Evolutionary conservation across 495 filamentous ascomycete genomes (phyloP).

Genomic region (Copromyces sp.): DNA sequence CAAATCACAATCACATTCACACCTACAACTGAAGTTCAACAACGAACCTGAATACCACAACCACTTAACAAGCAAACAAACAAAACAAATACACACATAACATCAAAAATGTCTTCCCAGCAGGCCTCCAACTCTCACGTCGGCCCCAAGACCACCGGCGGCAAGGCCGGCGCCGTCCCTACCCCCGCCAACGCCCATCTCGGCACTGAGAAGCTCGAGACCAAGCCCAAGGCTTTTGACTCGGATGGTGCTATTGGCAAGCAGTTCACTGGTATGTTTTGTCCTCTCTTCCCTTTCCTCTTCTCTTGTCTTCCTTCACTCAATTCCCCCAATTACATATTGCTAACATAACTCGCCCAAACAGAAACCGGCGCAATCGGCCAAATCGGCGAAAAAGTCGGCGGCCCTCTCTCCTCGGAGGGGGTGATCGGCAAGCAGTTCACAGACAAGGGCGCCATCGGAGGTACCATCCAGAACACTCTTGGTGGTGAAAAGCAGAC

Average conservation of each 20-base stretch:
- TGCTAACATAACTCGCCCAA: not conserved
- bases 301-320: too few relatives aligned
- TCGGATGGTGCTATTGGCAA: slow-evolving; percentile 26
- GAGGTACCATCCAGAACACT: slow-evolving; percentile 32
- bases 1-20: not conserved
- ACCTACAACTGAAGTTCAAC: not conserved
- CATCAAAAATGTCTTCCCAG: slow-evolving; percentile 1
- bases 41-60: not conserved
- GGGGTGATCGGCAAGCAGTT: slow-evolving; percentile 42
- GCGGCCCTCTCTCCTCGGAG: slow-evolving; percentile 42
- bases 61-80: not conserved
- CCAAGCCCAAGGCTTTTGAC: slow-evolving; percentile 25
- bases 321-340: too few relatives aligned
- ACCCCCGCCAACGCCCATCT: slow-evolving; percentile 16
- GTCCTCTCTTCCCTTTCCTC: not conserved
- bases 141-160: slow-evolving; percentile 15
- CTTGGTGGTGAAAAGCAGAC: slow-evolving; percentile 18
- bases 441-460: slow-evolving; percentile 35
- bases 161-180: slow-evolving; percentile 7
- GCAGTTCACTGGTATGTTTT: slow-evolving; percentile 25
- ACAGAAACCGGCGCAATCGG: slow-evolving; percentile 41
- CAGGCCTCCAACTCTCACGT: slow-evolving; percentile 5
- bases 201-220: not conserved
- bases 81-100: not conserved
- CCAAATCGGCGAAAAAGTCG: slow-evolving; percentile 39